Base-by-base conservation (phyloP, 768 basidiomycete genomes). In the Amanita polypyramis region DNA sequence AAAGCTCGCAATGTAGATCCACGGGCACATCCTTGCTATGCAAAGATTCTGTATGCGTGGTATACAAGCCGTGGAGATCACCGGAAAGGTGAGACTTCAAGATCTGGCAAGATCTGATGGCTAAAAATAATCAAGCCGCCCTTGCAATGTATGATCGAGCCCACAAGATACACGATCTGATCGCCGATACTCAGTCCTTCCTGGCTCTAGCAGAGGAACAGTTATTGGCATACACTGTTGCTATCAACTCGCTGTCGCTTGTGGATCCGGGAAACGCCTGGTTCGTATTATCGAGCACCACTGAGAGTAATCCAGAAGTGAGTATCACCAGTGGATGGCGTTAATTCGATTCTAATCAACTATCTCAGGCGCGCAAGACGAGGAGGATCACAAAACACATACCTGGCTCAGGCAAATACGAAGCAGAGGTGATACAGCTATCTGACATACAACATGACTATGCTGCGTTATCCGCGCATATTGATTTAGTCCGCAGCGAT, bases 1-100 rank as follows among this genome's bases (percentile, higher is more conserved):
- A 95, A 97, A 62, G 88, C 92, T 5, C 79, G 94, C 51, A 95
- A 97, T 62, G 83, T 84, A 14, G 90, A 99, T 66, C 92, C 95
- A 42, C 78, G 88, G 37, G 67, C 82, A 33, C 77, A 74, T 32
- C 94, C 94, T 0, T 82, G 80, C 59, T 98, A 95, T 68, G 82
- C 91, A 30, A 78, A 80, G 57, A 89, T 98, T 46, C 66, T 98
- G n/a, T 95, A 96, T 65, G 83, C 90, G 40, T 98, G 92, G 92
- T 85, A 92, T 62, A 77, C 85, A 55, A 74, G 76, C 48, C 74
- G 88, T 61, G 87, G 88, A 21, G 92, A 97, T 62, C 92, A 93
- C 66, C 79, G 91, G 44, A 91, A 79, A 61, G 96, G 95, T 94
- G 62, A 64, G 79, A 71, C 29, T 17, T 11, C 14, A 52, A 51